Percentiles rank a stretch among this genome's conserved stretches.
Conservation (phyloP, 768 basidiomycete species). For the Boletus bicolor region DNA sequence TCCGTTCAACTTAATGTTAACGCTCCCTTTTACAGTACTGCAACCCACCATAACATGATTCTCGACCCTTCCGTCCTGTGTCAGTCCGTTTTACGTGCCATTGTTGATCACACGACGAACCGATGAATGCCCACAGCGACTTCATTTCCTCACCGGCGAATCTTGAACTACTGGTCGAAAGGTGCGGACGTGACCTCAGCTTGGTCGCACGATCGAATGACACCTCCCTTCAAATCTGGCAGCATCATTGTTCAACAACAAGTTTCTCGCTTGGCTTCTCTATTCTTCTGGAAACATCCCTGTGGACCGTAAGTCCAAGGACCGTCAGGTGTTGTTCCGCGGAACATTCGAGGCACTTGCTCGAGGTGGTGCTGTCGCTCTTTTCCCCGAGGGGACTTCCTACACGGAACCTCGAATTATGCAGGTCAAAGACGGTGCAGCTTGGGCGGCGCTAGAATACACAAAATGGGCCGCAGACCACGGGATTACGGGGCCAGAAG, state of each 20-base stretch:
- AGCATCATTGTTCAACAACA: conserved; percentile 82
- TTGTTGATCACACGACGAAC: conserved; percentile 15
- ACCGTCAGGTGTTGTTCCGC: conserved; percentile 82
- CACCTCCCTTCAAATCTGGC: conserved; percentile 16
- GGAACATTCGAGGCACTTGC: conserved; percentile 86
- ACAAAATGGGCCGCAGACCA: conserved; percentile 69
- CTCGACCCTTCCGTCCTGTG: conserved; percentile 82
- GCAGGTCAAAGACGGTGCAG: conserved; percentile 90
- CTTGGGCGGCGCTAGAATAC: conserved; percentile 95
- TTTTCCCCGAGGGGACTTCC: conserved; percentile 92
- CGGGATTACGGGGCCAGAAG: conserved; percentile 41
- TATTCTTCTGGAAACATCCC: conserved; percentile 95
- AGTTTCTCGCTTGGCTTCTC: conserved; percentile 67
- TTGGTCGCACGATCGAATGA: conserved; percentile 10
- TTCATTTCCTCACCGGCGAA: conserved; percentile 76
- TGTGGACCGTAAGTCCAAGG: conserved; percentile 91
- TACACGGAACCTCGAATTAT: conserved; percentile 93
- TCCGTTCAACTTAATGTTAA: conserved; percentile 11
- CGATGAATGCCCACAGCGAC: conserved; percentile 49
- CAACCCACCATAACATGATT: conserved; percentile 95
- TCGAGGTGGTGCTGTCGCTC: conserved; percentile 77
- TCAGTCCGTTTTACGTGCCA: conserved; percentile 38
- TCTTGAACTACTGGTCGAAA: conserved; percentile 94
- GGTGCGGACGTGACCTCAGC: conserved; percentile 40
- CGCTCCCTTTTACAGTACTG: conserved; percentile 47